These are phyloP conservation scores for Ustilago curta DNA, from an alignment of 1,284 basidiomycete species.

Conservation along the genomic window DNA sequence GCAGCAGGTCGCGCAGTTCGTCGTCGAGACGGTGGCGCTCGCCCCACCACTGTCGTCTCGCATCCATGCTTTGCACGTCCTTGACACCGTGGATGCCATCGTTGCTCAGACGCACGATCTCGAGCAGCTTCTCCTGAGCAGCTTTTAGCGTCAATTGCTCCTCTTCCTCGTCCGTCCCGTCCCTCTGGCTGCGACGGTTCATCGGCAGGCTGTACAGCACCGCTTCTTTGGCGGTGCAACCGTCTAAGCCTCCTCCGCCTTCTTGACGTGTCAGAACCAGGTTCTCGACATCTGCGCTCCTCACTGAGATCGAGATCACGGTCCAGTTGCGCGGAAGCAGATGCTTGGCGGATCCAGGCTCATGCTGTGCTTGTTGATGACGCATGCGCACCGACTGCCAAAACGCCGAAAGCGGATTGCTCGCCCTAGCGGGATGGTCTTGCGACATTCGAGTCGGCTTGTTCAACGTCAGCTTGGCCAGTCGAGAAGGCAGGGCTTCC, in stretches of 20 bases:
- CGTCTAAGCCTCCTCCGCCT: constrained; percentile 47
- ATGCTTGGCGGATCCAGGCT: constrained; percentile 16
- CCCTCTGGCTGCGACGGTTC: constrained; percentile 79
- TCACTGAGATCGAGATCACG: constrained; percentile 78
- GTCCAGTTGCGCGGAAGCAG: constrained; percentile 84
- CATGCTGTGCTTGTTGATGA: constrained; percentile 38
- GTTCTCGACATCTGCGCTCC: constrained; percentile 76
- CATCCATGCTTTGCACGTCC: constrained; percentile 78
- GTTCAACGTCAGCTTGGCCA: constrained; percentile 38
- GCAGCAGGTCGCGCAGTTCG: constrained; percentile 80
- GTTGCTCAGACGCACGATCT: constrained; percentile 83
- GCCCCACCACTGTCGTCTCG: constrained; percentile 83
- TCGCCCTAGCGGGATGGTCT: background rate
- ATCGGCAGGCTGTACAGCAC: constrained; percentile 83
- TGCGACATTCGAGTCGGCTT: constrained; percentile 7
- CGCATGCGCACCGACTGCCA: constrained; percentile 41
- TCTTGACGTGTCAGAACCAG: constrained; percentile 84
- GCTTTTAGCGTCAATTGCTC: constrained; percentile 79
- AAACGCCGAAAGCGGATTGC: constrained; percentile 23
- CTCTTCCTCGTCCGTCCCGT: constrained; percentile 75
- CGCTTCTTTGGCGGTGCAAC: constrained; percentile 42
- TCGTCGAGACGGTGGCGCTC: constrained; percentile 80
- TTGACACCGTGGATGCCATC: constrained; percentile 81
- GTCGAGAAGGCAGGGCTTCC: constrained; percentile 34
- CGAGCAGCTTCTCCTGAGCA: constrained; percentile 79